A percentile compares a stretch with the other conserved stretches of the same genome.
phyloP scores from a whole-genome alignment of 768 basidiomycete genomes.

The Boletus tomentosulus region DNA sequence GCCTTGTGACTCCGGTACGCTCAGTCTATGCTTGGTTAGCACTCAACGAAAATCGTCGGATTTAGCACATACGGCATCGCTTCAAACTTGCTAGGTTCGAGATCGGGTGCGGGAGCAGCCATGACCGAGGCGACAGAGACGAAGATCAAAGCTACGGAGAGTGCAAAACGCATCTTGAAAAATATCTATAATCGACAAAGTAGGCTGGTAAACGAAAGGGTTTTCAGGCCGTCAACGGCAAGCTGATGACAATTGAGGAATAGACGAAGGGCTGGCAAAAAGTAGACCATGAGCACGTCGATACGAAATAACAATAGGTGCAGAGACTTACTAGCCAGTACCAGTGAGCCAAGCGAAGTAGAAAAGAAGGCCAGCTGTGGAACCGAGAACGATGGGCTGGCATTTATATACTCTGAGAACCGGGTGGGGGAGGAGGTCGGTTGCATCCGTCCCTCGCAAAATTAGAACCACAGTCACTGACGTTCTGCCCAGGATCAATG shows the following conservation, averaged over 20 bases:
- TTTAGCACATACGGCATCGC: neutral
- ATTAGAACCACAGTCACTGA: too few relatives aligned
- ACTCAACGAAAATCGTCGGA: neutral
- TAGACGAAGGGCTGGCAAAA: neutral
- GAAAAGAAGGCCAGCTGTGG: neutral
- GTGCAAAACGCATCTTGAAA: neutral
- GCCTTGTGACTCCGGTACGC: neutral
- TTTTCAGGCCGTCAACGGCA: neutral
- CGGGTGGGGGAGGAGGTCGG: too few relatives aligned
- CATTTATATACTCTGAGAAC: neutral
- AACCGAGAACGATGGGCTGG: neutral
- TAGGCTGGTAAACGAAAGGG: neutral
- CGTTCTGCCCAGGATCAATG: too few relatives aligned
- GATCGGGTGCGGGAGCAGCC: neutral
- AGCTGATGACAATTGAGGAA: neutral
- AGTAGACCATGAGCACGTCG: neutral
- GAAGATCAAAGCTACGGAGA: neutral
- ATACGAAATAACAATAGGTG: neutral
- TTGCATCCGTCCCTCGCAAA: too few relatives aligned
- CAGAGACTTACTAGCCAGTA: neutral
- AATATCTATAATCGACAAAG: neutral
- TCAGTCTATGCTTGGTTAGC: neutral
- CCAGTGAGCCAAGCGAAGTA: neutral
- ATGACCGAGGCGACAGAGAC: neutral
- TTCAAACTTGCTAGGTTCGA: neutral